phyloP scores from a whole-genome alignment of 768 basidiomycete species.

The Hygrophoropsis aurantiaca region DNA sequence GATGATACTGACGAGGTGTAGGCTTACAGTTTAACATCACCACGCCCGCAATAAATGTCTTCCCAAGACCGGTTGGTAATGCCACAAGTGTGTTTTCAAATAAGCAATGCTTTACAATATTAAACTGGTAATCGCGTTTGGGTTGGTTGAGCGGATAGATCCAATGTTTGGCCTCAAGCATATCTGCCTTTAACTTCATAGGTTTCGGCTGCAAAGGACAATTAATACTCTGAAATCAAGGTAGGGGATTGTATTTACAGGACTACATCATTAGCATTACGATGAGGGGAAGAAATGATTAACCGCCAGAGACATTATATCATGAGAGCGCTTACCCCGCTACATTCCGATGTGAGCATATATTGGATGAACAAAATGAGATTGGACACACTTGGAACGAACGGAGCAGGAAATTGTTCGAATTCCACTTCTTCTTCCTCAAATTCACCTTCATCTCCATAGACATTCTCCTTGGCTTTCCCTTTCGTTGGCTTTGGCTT shows the following conservation, averaged over 20 bases:
- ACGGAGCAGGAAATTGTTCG: slow-evolving; percentile 84
- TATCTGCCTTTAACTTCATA: slow-evolving; percentile 78
- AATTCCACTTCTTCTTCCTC: slow-evolving; percentile 69
- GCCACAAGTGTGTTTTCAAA: slow-evolving; percentile 94
- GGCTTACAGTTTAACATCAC: slow-evolving; percentile 90
- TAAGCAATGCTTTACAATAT: slow-evolving; percentile 82
- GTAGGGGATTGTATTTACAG: too few species aligned
- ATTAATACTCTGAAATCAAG: neutral
- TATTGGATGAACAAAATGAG: slow-evolving; percentile 1
- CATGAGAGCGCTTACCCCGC: slow-evolving; percentile 49
- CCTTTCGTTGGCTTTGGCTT: slow-evolving; percentile 49
- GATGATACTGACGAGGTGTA: neutral
- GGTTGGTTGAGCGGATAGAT: slow-evolving; percentile 88
- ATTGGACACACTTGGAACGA: slow-evolving; percentile 55
- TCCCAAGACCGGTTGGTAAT: slow-evolving; percentile 93
- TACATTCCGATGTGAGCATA: slow-evolving; percentile 22
- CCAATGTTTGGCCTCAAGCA: slow-evolving; percentile 82
- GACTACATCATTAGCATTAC: too few species aligned
- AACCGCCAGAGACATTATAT: neutral
- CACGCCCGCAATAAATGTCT: slow-evolving; percentile 96
- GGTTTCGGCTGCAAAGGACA: slow-evolving; percentile 51
- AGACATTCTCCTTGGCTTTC: slow-evolving; percentile 42
- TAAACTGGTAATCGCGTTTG: slow-evolving; percentile 92
- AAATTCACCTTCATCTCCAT: slow-evolving; percentile 48
- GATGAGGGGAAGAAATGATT: slow-evolving; percentile 1